These are phyloP conservation scores for Gomphus bonarii DNA, from an alignment of 1,284 basidiomycete genomes.

Conservation along the genomic window DNA sequence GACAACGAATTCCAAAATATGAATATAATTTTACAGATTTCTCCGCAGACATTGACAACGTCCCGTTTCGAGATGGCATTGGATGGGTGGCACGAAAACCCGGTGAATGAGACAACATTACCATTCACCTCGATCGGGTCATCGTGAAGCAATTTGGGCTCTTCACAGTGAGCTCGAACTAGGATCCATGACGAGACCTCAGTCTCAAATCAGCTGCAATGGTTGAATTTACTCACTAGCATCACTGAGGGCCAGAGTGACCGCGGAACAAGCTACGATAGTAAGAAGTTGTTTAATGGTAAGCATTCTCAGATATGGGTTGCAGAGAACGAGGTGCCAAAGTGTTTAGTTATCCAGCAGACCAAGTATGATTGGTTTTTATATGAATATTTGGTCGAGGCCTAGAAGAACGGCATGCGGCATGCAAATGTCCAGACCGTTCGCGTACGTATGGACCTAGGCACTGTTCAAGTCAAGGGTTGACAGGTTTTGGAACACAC, in stretches of 20 bases:
- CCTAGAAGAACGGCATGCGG: neutral
- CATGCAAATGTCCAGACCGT: neutral
- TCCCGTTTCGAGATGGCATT: neutral
- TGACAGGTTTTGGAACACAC: slow-evolving; percentile 6
- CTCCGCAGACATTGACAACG: neutral
- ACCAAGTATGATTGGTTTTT: neutral
- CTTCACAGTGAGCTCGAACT: neutral
- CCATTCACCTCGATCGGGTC: neutral
- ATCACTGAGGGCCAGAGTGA: neutral
- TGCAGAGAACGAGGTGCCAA: neutral
- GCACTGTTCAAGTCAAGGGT: neutral
- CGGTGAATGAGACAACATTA: neutral
- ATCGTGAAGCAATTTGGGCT: neutral
- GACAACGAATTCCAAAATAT: neutral
- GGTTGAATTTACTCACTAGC: neutral
- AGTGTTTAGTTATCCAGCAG: neutral
- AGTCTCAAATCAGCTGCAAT: neutral
- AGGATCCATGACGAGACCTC: neutral
- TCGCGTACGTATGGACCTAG: neutral
- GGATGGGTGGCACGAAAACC: slow-evolving; percentile 3
- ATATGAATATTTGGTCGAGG: neutral
- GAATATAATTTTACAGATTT: neutral
- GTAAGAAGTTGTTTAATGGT: slow-evolving; percentile 7
- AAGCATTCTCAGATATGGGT: slow-evolving; percentile 1
- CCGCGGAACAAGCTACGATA: neutral